Conservation (phyloP, 352 stramenopile genomes). For the Pythium dissimile region DNA sequence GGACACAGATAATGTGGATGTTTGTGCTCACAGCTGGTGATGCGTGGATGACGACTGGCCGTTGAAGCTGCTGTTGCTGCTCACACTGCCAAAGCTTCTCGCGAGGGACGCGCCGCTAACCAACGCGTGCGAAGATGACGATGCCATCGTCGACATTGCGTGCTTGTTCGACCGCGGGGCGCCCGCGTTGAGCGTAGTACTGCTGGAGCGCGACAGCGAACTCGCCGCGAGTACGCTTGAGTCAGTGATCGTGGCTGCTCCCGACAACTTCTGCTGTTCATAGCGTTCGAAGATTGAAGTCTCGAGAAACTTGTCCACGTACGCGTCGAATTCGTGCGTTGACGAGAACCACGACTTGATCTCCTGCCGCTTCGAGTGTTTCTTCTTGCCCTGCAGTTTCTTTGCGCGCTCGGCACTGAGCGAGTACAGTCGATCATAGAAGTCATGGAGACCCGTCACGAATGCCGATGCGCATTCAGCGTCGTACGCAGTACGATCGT, state of each 20-base stretch:
- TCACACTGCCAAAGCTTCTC: conserved; percentile 53
- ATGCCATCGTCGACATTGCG: conserved; percentile 17
- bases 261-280: conserved; percentile 13
- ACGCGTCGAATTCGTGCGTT: conserved; percentile 77
- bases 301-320: conserved; percentile 68
- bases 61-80: conserved; percentile 48
- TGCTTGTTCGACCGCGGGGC: conserved; percentile 14
- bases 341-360: conserved; percentile 86
- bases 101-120: conserved; percentile 22
- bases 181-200: conserved; percentile 4
- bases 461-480: conserved; percentile 52
- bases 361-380: conserved; percentile 73
- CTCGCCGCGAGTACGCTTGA: neutral
- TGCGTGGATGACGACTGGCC: conserved; percentile 15
- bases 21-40: conserved; percentile 22
- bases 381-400: conserved; percentile 46
- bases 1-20: no score
- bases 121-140: conserved; percentile 26
- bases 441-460: conserved; percentile 50
- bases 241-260: neutral
- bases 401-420: conserved; percentile 61
- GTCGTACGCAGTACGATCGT: conserved; percentile 67
- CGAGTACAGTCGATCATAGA: conserved; percentile 57
- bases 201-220: conserved; percentile 18
- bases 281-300: conserved; percentile 46